Conservation (phyloP, 768 basidiomycete genomes). For the Hemileccinum rubropunctum region DNA sequence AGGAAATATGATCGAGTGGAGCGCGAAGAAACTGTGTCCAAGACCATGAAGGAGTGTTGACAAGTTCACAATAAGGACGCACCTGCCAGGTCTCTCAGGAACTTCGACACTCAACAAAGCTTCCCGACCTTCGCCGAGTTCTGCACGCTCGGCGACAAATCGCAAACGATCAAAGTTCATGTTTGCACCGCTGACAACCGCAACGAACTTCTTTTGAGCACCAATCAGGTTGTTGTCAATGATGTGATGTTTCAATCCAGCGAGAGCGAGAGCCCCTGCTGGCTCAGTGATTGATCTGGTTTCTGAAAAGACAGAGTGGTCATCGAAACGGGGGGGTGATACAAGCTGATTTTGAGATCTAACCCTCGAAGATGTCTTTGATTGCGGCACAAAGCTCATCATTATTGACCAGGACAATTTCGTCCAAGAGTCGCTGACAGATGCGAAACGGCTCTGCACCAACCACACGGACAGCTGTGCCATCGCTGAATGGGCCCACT, state of each 20-base stretch:
- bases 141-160: conserved; percentile 98
- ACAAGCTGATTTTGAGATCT: conserved; percentile 6
- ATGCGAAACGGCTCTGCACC: conserved; percentile 94
- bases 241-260: conserved; percentile 89
- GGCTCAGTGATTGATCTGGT: conserved; percentile 97
- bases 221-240: conserved; percentile 76
- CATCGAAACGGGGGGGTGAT: neutral
- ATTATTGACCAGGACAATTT: conserved; percentile 81
- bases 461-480: conserved; percentile 94
- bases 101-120: conserved; percentile 92
- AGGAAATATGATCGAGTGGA: conserved; percentile 87
- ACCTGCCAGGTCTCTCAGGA: conserved; percentile 91
- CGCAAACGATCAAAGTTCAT: conserved; percentile 98
- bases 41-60: neutral
- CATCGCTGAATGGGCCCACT: conserved; percentile 96
- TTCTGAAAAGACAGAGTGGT: conserved; percentile 40
- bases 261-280: conserved; percentile 89
- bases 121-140: conserved; percentile 93
- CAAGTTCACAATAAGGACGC: conserved; percentile 18
- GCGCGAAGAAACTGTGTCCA: conserved; percentile 69
- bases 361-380: conserved; percentile 98
- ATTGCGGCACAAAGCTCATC: conserved; percentile 98
- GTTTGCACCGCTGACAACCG: conserved; percentile 92
- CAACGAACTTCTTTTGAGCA: conserved; percentile 85
- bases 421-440: conserved; percentile 81